These are phyloP conservation scores for Pisolithus sp. DNA, from an alignment of 768 basidiomycete genomes.

Conservation along the genomic window DNA sequence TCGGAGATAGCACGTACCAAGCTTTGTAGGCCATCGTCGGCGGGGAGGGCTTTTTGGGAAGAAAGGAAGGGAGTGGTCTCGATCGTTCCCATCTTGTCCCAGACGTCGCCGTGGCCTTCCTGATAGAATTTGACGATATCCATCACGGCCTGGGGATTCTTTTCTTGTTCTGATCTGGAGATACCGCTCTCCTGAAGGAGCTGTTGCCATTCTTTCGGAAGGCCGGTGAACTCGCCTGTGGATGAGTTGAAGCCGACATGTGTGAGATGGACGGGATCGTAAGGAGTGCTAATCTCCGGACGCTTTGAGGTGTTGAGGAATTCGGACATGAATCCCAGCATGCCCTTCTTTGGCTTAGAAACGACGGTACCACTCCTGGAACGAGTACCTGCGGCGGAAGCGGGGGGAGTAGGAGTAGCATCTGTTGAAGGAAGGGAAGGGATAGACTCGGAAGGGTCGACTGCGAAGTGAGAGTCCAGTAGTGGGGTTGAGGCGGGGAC, in stretches of 20 bases:
- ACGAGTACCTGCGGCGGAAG: constrained; percentile 24
- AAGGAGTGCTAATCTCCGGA: constrained; percentile 93
- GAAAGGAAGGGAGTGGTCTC: constrained; percentile 21
- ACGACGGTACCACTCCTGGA: constrained; percentile 37
- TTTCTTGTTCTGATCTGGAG: constrained; percentile 89
- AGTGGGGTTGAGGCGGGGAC: constrained; percentile 32
- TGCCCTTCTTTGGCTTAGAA: constrained; percentile 53
- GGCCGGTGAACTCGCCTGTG: constrained; percentile 95
- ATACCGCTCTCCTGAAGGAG: constrained; percentile 93
- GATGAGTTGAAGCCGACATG: constrained; percentile 99
- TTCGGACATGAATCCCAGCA: constrained; percentile 59
- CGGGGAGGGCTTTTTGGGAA: constrained; percentile 25
- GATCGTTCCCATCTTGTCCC: constrained; percentile 78
- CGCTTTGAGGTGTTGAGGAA: constrained; percentile 73
- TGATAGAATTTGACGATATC: constrained; percentile 99
- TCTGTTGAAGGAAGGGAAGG: constrained; percentile 17
- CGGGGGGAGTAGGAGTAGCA: background rate
- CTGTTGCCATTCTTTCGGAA: constrained; percentile 99
- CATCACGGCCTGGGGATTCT: constrained; percentile 96
- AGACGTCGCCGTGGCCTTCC: constrained; percentile 72
- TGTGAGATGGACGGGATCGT: constrained; percentile 98
- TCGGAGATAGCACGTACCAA: constrained; percentile 37
- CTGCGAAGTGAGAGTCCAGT: constrained; percentile 17
- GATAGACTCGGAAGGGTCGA: constrained; percentile 17
- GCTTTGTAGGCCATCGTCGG: constrained; percentile 48